Conservation (phyloP, 441 rosid species). For the Populus hybrid region DNA sequence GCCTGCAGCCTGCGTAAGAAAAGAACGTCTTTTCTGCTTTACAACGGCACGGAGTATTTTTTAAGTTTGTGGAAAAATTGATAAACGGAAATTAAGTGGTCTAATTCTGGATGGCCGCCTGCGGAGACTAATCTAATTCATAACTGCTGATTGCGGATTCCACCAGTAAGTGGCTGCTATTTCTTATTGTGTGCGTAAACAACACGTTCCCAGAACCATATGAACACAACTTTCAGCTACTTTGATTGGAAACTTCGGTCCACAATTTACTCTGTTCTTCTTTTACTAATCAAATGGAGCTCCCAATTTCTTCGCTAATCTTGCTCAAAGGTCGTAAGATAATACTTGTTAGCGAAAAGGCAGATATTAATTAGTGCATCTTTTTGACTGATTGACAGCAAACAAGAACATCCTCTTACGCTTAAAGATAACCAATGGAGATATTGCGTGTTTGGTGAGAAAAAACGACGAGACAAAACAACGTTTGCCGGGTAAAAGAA, state of each 20-base stretch:
- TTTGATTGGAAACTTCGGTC: neutral
- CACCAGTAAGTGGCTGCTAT: neutral
- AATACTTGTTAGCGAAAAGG: no score
- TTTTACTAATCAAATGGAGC: no score
- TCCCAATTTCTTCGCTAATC: no score
- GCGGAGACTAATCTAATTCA: neutral
- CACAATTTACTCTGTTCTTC: neutral
- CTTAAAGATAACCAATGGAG: neutral
- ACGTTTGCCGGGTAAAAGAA: neutral
- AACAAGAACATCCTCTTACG: neutral
- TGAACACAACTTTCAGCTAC: neutral
- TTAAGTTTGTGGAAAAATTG: no score
- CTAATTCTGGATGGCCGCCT: neutral
- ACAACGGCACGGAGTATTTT: no score
- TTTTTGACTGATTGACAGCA: conserved; percentile 4
- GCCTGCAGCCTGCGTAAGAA: no score
- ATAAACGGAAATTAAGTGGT: no score
- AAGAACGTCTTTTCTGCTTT: no score
- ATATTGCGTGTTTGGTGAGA: neutral
- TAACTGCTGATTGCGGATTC: neutral
- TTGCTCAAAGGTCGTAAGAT: neutral
- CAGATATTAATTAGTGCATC: neutral
- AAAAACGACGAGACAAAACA: neutral
- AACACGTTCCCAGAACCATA: neutral
- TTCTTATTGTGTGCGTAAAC: neutral